A percentile compares a stretch with the other conserved stretches of the same genome.
Evolutionary conservation across 495 filamentous ascomycete genomes (phyloP).

Genomic region (Xylaria curta): DNA sequence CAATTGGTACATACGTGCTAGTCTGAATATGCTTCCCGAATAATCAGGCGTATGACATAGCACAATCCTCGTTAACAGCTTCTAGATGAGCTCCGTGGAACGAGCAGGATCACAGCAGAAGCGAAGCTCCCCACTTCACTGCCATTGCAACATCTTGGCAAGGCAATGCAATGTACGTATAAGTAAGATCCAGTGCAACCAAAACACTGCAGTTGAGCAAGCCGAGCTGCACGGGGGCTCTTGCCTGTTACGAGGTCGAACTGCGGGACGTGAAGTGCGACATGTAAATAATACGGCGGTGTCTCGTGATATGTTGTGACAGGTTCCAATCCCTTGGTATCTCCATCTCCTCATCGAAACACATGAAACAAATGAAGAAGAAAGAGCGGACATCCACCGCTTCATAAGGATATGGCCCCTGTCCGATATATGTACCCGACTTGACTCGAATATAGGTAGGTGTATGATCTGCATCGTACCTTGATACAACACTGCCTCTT

Average conservation of each 20-base stretch:
- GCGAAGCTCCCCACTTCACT: slow-evolving; percentile 1
- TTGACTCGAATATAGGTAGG: not conserved
- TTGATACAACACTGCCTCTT: not conserved
- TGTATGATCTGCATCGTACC: not conserved
- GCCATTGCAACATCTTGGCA: slow-evolving; percentile 4
- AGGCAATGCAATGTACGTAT: not conserved
- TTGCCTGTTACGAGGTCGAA: not conserved
- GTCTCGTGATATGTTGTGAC: not conserved
- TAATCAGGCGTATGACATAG: not conserved
- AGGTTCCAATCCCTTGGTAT: not conserved
- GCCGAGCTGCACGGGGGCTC: not conserved
- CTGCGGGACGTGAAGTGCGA: not conserved
- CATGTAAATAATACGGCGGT: not conserved
- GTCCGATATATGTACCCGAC: not conserved
- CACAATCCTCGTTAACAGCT: not conserved
- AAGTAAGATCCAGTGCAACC: not conserved
- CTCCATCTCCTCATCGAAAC: not conserved
- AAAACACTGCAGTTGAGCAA: slow-evolving; percentile 4
- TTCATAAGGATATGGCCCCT: slow-evolving; percentile 2
- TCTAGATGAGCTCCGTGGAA: not conserved
- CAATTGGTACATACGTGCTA: not conserved
- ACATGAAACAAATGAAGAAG: not conserved
- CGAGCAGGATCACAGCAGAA: slow-evolving; percentile 16
- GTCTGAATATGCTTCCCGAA: not conserved
- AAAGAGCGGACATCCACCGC: not conserved